phyloP scores from a whole-genome alignment of 768 basidiomycete species.

The Hericium alpestre region DNA sequence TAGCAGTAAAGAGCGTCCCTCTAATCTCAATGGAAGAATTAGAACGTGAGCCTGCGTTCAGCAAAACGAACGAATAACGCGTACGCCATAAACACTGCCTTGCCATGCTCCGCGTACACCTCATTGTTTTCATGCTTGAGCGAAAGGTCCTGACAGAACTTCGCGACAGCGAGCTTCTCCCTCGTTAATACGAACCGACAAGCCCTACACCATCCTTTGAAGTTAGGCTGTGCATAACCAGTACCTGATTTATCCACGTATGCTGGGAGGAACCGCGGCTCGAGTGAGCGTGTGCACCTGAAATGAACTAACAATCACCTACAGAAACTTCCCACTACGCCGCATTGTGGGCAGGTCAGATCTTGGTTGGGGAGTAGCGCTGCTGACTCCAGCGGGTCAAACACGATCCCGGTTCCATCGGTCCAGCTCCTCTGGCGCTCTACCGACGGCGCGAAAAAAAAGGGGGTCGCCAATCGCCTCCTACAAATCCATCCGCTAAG shows the following conservation, averaged over 20 bases:
- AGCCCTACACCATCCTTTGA: constrained; percentile 24
- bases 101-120: constrained; percentile 10
- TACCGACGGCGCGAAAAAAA: background rate
- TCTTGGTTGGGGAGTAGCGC: constrained; percentile 2
- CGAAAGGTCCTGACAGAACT: constrained; percentile 31
- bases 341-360: background rate
- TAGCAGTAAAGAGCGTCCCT: too few species aligned
- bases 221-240: constrained; percentile 38
- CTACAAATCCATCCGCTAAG: background rate
- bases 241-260: constrained; percentile 29
- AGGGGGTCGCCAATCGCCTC: background rate
- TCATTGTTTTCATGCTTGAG: constrained; percentile 12
- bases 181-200: constrained; percentile 34
- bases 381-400: constrained; percentile 11
- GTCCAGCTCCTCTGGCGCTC: background rate
- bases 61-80: background rate
- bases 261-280: constrained; percentile 19
- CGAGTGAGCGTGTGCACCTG: too few species aligned
- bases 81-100: constrained; percentile 24
- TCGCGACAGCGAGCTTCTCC: constrained; percentile 30
- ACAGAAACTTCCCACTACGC: too few species aligned
- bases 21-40: too few species aligned
- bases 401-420: constrained; percentile 14
- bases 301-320: too few species aligned
- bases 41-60: too few species aligned